Evolutionary conservation across 768 basidiomycete genomes (phyloP).

Genomic region (Rhodotorula taiwanensis): DNA sequence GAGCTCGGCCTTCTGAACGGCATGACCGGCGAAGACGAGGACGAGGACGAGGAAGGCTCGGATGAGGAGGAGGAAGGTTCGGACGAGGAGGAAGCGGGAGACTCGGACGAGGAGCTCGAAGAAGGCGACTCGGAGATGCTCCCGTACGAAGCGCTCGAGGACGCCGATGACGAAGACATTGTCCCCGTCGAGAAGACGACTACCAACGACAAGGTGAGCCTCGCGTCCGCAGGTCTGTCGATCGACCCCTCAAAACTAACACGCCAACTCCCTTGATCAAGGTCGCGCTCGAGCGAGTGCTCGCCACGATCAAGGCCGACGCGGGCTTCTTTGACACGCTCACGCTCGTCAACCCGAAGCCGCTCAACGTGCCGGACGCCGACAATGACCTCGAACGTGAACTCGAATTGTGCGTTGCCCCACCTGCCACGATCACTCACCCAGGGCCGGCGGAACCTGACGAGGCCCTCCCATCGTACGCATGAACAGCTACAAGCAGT

Average conservation of each 20-base stretch:
- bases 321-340: conserved; percentile 56
- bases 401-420: conserved; percentile 72
- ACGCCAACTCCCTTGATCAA: too few species aligned
- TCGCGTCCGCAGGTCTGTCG: not conserved
- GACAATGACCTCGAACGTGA: conserved; percentile 88
- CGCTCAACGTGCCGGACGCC: conserved; percentile 63
- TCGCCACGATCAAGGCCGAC: conserved; percentile 49
- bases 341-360: conserved; percentile 61
- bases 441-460: not conserved
- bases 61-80: conserved; percentile 36
- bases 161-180: conserved; percentile 41
- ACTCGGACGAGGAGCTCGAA: conserved; percentile 43
- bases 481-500: conserved; percentile 85
- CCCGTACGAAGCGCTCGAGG: conserved; percentile 42
- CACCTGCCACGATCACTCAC: not conserved
- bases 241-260: too few species aligned
- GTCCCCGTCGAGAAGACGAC: conserved; percentile 28
- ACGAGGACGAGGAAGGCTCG: conserved; percentile 22
- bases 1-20: conserved; percentile 31
- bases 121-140: conserved; percentile 40
- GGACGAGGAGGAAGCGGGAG: conserved; percentile 26
- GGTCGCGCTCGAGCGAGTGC: conserved; percentile 73
- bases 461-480: not conserved
- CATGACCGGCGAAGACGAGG: conserved; percentile 24
- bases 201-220: conserved; percentile 35